These are phyloP conservation scores for Oenanthe sinensis DNA, from an alignment of 129 eudicot genomes.

Conservation along the genomic window DNA sequence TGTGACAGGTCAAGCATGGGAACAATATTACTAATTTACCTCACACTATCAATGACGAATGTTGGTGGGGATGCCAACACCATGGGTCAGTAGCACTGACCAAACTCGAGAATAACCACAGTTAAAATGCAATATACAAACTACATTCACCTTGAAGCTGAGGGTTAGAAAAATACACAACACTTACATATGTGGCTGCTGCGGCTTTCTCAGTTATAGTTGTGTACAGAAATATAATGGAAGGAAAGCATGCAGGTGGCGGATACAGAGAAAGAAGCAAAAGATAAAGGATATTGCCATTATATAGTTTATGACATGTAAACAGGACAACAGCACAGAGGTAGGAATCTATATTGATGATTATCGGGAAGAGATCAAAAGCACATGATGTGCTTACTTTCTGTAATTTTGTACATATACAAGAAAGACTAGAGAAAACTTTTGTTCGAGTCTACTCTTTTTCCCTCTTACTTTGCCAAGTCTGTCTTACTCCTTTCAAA, in stretches of 20 bases:
- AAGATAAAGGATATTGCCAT: neutral
- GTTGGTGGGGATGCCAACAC: slow-evolving; percentile 28
- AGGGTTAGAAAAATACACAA: neutral
- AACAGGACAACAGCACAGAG: slow-evolving; percentile 26
- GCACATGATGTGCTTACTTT: slow-evolving; percentile 12
- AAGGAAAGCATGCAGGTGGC: neutral
- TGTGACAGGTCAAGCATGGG: slow-evolving; percentile 83
- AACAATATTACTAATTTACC: slow-evolving; percentile 65
- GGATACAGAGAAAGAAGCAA: neutral
- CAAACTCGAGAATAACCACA: neutral
- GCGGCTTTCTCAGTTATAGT: neutral
- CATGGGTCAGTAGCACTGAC: slow-evolving; percentile 15
- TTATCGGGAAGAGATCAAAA: neutral
- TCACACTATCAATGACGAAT: slow-evolving; percentile 54
- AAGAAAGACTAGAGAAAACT: slow-evolving; percentile 5
- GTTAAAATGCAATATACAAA: neutral
- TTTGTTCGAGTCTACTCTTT: neutral
- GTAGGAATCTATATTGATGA: slow-evolving; percentile 21
- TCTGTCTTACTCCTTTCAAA: neutral
- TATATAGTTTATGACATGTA: neutral
- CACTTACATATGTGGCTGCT: neutral
- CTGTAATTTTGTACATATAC: slow-evolving; percentile 9
- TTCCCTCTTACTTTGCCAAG: neutral
- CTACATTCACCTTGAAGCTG: slow-evolving; percentile 1
- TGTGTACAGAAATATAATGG: neutral